Base-by-base conservation (phyloP, 257 asterid genomes). In the Apocynum venetum region DNA sequence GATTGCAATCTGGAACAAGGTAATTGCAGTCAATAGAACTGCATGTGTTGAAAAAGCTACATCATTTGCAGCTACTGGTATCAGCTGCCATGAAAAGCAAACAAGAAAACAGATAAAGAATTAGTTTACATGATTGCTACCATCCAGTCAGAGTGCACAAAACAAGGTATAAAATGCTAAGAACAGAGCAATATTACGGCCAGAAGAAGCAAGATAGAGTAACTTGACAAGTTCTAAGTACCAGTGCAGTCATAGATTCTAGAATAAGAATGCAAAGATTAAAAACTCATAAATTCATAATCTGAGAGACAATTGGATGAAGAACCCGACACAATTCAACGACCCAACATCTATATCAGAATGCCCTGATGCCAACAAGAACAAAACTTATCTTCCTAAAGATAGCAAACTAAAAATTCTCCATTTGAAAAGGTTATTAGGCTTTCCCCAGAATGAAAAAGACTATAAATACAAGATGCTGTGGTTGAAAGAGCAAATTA, bases 1-100 rank as follows among this genome's bases (percentile, higher is more conserved):
- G 70, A 93, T 89, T 31, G 77, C 89, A 74, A 95, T 87, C 85
- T 95, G 98, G 64, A 85, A 86, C 88, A 92, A 80, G 61, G 98
- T 90, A 71, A 91, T 81, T 55, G 88, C 85, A 78, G 96, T 91
- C 83, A 95, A 79, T 65, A 91, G 83, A 85, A 95, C 97, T 73
- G 97, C 96, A 80, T 95, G 98, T 4, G 74, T 74, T 36, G 98
- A 95, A 90, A 95, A 95, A 80, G 98, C 98, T 67, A 95, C 98
- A 83, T 95, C 98, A 77, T 95, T 95, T 25, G 94, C 91, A 80
- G 98, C 98, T 75, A 95, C 98, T 17, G 97, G 98, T 80, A 95
- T 93, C 97, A 95, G 81, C 98, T 95, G 94, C 84, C 81, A 71
- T 10, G 71, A 81, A 64, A 47, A 74, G 73, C 35, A 6, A 38